Evolutionary conservation across 2,329 filamentous ascomycete species (phyloP).

Genomic region (Helminthosporium solani): DNA sequence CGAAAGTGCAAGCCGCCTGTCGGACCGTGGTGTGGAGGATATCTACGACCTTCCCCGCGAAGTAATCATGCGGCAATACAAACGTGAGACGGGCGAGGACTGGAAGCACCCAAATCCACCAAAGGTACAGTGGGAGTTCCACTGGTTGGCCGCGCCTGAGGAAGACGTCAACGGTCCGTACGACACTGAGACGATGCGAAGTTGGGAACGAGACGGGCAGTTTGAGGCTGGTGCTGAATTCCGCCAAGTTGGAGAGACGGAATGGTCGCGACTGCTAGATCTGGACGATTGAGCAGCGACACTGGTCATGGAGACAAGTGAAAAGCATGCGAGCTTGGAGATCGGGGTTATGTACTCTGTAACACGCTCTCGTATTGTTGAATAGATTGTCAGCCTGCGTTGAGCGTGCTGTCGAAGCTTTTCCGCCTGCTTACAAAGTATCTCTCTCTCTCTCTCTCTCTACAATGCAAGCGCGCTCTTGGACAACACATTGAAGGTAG

Average conservation of each 20-base stretch:
- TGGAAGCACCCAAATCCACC: constrained; percentile 63
- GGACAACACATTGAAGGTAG: no score
- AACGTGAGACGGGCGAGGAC: constrained; percentile 79
- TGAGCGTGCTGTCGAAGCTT: no score
- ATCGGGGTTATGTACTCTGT: no score
- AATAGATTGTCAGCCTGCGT: no score
- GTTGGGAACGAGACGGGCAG: constrained; percentile 89
- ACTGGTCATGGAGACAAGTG: not conserved
- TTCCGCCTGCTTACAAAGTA: no score
- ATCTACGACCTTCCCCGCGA: constrained; percentile 90
- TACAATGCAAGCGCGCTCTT: no score
- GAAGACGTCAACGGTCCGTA: constrained; percentile 82
- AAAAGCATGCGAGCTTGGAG: no score
- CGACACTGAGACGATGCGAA: constrained; percentile 79
- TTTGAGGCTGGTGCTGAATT: constrained; percentile 82
- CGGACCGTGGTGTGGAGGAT: constrained; percentile 80
- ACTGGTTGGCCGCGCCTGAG: constrained; percentile 87
- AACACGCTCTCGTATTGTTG: no score
- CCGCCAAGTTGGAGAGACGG: constrained; percentile 43
- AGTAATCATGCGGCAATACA: constrained; percentile 77
- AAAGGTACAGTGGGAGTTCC: constrained; percentile 75
- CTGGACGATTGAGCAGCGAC: constrained; percentile 27
- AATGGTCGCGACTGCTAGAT: constrained; percentile 48
- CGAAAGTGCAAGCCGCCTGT: constrained; percentile 81
- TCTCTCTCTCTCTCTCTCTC: no score